Evolutionary conservation across 768 basidiomycete species (phyloP).

Genomic region (Suillus alpinus): DNA sequence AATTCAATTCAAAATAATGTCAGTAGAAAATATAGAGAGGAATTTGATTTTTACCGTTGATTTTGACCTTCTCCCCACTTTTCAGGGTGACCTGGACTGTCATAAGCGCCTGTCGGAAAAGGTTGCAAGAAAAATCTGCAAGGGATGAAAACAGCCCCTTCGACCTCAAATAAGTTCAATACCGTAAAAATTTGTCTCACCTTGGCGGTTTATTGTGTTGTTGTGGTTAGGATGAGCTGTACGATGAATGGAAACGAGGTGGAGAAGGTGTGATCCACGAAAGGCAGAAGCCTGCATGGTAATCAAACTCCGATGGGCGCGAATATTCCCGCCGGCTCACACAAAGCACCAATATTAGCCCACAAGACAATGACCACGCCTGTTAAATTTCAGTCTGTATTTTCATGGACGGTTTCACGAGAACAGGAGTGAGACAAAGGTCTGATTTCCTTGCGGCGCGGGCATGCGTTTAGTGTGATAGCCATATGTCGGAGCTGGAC

Average conservation of each 20-base stretch:
- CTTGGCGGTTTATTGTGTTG: conserved; percentile 14
- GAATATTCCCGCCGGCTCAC: conserved; percentile 22
- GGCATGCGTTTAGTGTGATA: neutral
- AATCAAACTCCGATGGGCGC: conserved; percentile 37
- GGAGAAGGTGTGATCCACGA: conserved; percentile 31
- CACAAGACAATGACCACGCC: too few relatives aligned
- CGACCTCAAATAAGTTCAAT: neutral
- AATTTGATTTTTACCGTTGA: conserved; percentile 64
- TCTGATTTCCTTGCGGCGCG: neutral
- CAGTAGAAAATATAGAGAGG: conserved; percentile 13
- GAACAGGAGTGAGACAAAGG: neutral
- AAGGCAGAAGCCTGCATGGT: conserved; percentile 24
- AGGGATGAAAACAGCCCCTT: conserved; percentile 2
- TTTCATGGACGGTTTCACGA: neutral
- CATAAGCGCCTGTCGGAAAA: conserved; percentile 22
- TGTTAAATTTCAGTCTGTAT: neutral
- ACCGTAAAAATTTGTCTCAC: conserved; percentile 23
- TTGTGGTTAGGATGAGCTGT: conserved; percentile 22
- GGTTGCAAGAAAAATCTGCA: conserved; percentile 27
- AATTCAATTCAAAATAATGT: conserved; percentile 30
- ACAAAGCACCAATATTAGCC: neutral
- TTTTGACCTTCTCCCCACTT: conserved; percentile 81
- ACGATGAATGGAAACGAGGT: conserved; percentile 33
- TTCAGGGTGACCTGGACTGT: conserved; percentile 55
- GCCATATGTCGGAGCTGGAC: neutral